These are phyloP conservation scores for Penicillium sp. DNA, from an alignment of 2,329 filamentous ascomycete genomes.

Conservation along the genomic window DNA sequence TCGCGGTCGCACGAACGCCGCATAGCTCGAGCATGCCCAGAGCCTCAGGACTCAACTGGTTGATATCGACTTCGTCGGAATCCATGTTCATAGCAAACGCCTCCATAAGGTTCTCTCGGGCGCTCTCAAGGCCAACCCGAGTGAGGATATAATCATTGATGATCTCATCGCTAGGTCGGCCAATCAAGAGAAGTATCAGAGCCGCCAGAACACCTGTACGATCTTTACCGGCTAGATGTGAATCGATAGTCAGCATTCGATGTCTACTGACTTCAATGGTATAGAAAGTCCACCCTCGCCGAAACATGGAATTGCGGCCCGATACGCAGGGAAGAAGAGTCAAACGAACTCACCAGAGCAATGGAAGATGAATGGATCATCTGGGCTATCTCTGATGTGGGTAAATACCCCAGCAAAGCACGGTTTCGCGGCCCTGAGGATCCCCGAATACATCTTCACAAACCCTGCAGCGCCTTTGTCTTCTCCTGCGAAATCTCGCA, in stretches of 20 bases:
- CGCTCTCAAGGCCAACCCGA: slow-evolving; percentile 27
- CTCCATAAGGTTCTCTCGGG: slow-evolving; percentile 20
- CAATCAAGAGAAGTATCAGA: slow-evolving; percentile 64
- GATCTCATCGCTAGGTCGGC: slow-evolving; percentile 58
- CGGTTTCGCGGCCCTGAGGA: slow-evolving; percentile 63
- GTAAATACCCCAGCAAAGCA: slow-evolving; percentile 62
- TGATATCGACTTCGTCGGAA: slow-evolving; percentile 1
- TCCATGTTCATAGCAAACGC: slow-evolving; percentile 21
- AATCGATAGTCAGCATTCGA: not conserved
- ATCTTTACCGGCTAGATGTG: slow-evolving; percentile 70
- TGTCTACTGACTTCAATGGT: too few species aligned
- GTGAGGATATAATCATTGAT: slow-evolving; percentile 63
- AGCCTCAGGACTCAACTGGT: slow-evolving; percentile 21
- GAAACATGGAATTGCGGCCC: too few species aligned
- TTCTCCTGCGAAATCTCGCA: slow-evolving; percentile 42
- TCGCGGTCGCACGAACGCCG: slow-evolving; percentile 24
- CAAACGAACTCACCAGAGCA: slow-evolving; percentile 47
- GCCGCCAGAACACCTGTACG: slow-evolving; percentile 73
- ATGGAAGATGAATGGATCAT: slow-evolving; percentile 63
- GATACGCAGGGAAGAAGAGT: too few species aligned
- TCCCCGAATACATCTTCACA: slow-evolving; percentile 66
- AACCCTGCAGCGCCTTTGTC: slow-evolving; percentile 64
- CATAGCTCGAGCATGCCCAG: slow-evolving; percentile 27
- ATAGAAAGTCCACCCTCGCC: too few species aligned
- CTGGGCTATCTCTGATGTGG: slow-evolving; percentile 54